phyloP scores from a whole-genome alignment of 2,329 filamentous ascomycete genomes.

The Diaporthe sp. region DNA sequence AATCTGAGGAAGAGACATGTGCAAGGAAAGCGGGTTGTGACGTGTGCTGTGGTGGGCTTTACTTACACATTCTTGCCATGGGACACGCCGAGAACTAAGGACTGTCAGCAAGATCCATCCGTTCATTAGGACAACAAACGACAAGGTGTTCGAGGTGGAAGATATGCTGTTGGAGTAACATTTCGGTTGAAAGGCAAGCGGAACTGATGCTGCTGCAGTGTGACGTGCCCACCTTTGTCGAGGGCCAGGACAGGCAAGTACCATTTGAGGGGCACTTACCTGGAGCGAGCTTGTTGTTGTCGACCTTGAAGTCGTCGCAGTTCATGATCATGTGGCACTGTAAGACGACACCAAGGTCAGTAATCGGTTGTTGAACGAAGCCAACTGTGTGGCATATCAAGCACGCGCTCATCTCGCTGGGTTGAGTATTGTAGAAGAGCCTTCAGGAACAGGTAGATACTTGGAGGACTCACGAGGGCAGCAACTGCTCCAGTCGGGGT shows the following conservation, averaged over 20 bases:
- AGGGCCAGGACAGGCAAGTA: neutral
- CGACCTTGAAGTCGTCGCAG: conserved; percentile 15
- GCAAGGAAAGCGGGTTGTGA: too few species aligned
- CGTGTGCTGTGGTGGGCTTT: neutral
- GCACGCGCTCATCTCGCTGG: too few species aligned
- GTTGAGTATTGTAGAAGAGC: too few species aligned
- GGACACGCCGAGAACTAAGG: neutral
- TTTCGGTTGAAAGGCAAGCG: neutral
- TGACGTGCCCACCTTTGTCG: neutral
- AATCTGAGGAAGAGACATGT: too few species aligned
- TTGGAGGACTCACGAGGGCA: neutral
- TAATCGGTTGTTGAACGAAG: neutral
- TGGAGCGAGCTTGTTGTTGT: conserved; percentile 10
- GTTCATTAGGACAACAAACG: neutral
- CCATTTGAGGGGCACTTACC: neutral
- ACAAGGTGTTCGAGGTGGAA: neutral
- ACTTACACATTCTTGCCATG: conserved; percentile 10
- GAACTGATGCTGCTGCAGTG: neutral
- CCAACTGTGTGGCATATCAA: too few species aligned
- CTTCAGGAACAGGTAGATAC: neutral
- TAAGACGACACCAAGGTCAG: neutral
- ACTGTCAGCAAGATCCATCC: neutral
- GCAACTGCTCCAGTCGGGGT: neutral
- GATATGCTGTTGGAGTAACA: neutral
- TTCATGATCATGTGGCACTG: conserved; percentile 11